Base-by-base conservation (phyloP, 2,329 filamentous ascomycete genomes). In the Epichloe baconii region DNA sequence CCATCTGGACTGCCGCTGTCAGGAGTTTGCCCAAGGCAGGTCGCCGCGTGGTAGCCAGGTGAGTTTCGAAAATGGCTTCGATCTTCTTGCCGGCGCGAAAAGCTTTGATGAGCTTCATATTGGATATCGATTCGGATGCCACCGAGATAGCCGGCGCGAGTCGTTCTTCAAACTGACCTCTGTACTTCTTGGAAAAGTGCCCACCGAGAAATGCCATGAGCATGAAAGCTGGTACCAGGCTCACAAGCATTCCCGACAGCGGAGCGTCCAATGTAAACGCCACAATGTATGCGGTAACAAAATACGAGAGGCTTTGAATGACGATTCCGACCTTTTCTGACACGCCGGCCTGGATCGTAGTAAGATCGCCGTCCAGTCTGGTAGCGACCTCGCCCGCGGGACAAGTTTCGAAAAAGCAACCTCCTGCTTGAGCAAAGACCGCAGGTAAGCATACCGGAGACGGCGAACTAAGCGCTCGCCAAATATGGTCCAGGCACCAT, bases 281-380 rank as follows among this genome's bases (percentile, higher is more conserved):
- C 19, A 49, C 41, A 26, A 31, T 34, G 35, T 44, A 49, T 5
- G 83, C 82, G 2, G 80, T 78, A 44, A 81, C 61, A 56, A 83
- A 83, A 61, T 80, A 83, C 1, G 77, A 77, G 11, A 77, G 59
- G 43, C 72, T 78, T 12, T 41, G 36, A 7, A 49, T 41, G 34
- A 44, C 14, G 21, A 82, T 74, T 35, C 79, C 79, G 17, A 82
- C 78, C 59, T 84, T 84, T 64, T 83, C 80, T 1, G 75, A 78
- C 0, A 78, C 81, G 17, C 80, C 80, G 0, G 73, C 72, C 51
- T 78, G 78, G 47, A 83, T 77, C 0, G 76, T 74, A 49, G 78
- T 71, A 34, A 82, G 78, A 57, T 83, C 79, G 48, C 70, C 72
- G 57, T 76, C 77, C 21, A 83, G 69, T 14, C 79, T 69, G 17